These are phyloP conservation scores for Microbotryum intermedium DNA, from an alignment of 1,284 basidiomycete species.

Conservation along the genomic window DNA sequence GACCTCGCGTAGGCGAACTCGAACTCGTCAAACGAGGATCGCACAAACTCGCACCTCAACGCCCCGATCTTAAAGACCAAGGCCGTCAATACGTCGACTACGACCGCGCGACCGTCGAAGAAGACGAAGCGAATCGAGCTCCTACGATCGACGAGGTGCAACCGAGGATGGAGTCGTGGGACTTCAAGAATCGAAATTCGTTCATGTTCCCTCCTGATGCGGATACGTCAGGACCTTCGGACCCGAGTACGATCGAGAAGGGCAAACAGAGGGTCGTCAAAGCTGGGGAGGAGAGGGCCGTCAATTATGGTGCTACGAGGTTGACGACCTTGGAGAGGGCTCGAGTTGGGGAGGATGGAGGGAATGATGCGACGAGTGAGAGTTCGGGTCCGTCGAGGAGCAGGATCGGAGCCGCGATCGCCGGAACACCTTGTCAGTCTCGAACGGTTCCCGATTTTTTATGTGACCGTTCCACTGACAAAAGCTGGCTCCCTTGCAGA, in stretches of 20 bases:
- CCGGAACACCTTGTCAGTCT: slow-evolving; percentile 50
- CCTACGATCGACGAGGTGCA: slow-evolving; percentile 17
- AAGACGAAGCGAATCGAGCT: slow-evolving; percentile 35
- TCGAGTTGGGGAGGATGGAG: slow-evolving; percentile 43
- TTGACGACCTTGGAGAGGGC: slow-evolving; percentile 52
- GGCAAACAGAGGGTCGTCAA: slow-evolving; percentile 42
- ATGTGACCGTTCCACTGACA: slow-evolving; percentile 38
- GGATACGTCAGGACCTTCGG: slow-evolving; percentile 44
- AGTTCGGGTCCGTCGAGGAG: slow-evolving; percentile 62
- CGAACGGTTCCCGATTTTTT: slow-evolving; percentile 13
- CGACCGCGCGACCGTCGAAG: slow-evolving; percentile 41
- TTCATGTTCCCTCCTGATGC: slow-evolving; percentile 89
- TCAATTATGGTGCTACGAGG: slow-evolving; percentile 70
- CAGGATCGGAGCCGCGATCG: slow-evolving; percentile 77
- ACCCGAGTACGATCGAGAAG: neutral
- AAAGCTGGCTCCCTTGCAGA: slow-evolving; percentile 1
- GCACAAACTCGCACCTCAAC: slow-evolving; percentile 11
- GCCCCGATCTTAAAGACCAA: slow-evolving; percentile 7
- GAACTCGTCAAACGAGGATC: slow-evolving; percentile 28
- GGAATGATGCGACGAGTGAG: slow-evolving; percentile 9
- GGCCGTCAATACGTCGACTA: slow-evolving; percentile 51
- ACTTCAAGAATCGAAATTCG: slow-evolving; percentile 84
- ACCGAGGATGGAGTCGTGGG: slow-evolving; percentile 63
- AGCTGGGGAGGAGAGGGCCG: slow-evolving; percentile 53
- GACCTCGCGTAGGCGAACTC: slow-evolving; percentile 21